Evolutionary conservation across 208 protist species (phyloP).

Genomic region (Trichomonas gallinae): DNA sequence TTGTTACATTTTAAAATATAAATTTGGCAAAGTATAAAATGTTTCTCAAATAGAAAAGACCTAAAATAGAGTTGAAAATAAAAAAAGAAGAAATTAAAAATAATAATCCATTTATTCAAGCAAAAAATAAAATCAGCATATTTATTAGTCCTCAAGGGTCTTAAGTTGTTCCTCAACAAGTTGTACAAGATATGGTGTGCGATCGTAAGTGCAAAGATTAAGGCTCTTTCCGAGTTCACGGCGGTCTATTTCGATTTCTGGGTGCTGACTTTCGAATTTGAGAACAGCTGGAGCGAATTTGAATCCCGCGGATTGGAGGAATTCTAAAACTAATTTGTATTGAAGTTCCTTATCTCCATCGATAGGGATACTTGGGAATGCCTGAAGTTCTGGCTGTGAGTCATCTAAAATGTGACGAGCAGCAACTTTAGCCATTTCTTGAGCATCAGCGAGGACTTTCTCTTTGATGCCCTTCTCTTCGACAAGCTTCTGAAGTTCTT

Average conservation of each 20-base stretch:
- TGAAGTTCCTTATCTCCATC: conserved; percentile 20
- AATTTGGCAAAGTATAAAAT: no score
- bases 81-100: no score
- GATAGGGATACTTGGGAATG: conserved; percentile 14
- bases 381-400: conserved; percentile 21
- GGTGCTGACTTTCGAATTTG: not conserved
- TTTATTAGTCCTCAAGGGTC: not conserved
- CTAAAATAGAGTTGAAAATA: no score
- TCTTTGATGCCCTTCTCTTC: not conserved
- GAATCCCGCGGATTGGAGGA: not conserved
- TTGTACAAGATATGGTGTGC: conserved; percentile 22
- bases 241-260: not conserved
- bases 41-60: no score
- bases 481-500: not conserved
- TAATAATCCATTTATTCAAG: no score
- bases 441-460: not conserved
- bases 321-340: not conserved
- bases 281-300: conserved; percentile 19
- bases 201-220: conserved; percentile 14
- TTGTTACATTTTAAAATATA: no score
- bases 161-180: conserved; percentile 17
- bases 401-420: conserved; percentile 18
- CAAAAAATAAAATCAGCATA: not conserved
- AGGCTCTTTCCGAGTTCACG: not conserved
- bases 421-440: conserved; percentile 21